phyloP scores from a whole-genome alignment of 2,329 filamentous ascomycete genomes.

The Ramularia collo-cygni region DNA sequence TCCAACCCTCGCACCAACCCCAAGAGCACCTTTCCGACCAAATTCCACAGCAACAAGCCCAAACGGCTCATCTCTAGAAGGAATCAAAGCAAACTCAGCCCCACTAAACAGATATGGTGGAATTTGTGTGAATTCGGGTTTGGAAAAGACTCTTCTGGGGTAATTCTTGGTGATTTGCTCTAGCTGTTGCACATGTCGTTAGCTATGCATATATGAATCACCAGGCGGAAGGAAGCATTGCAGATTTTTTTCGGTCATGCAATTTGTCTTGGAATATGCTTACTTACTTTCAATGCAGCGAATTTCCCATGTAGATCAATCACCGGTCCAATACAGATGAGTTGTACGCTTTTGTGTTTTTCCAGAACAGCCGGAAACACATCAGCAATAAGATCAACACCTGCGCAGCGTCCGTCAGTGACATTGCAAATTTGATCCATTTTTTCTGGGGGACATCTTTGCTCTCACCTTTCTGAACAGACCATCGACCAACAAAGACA shows the following conservation, averaged over 20 bases:
- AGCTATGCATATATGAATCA: neutral
- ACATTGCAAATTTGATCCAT: too few species aligned
- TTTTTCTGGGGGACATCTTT: too few species aligned
- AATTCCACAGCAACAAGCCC: slow-evolving; percentile 61
- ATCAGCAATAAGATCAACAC: slow-evolving; percentile 56
- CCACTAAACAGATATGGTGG: slow-evolving; percentile 58
- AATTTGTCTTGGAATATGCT: slow-evolving; percentile 25
- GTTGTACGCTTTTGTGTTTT: slow-evolving; percentile 49
- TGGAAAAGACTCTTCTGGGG: slow-evolving; percentile 55
- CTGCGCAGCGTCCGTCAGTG: too few species aligned
- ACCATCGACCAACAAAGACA: slow-evolving; percentile 61
- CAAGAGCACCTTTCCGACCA: slow-evolving; percentile 57
- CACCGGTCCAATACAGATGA: slow-evolving; percentile 56
- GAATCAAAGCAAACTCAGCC: slow-evolving; percentile 59
- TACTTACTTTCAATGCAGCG: slow-evolving; percentile 54
- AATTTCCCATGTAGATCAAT: slow-evolving; percentile 62
- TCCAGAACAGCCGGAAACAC: slow-evolving; percentile 56
- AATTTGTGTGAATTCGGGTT: slow-evolving; percentile 57
- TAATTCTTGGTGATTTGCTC: slow-evolving; percentile 56
- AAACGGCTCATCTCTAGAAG: slow-evolving; percentile 60
- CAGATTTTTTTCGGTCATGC: neutral
- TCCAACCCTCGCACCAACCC: slow-evolving; percentile 57
- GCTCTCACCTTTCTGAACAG: slow-evolving; percentile 56
- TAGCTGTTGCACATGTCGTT: neutral
- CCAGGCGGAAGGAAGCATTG: too few species aligned